Conservation (phyloP, 2,329 filamentous ascomycete genomes). For the Monosporascus sp. region DNA sequence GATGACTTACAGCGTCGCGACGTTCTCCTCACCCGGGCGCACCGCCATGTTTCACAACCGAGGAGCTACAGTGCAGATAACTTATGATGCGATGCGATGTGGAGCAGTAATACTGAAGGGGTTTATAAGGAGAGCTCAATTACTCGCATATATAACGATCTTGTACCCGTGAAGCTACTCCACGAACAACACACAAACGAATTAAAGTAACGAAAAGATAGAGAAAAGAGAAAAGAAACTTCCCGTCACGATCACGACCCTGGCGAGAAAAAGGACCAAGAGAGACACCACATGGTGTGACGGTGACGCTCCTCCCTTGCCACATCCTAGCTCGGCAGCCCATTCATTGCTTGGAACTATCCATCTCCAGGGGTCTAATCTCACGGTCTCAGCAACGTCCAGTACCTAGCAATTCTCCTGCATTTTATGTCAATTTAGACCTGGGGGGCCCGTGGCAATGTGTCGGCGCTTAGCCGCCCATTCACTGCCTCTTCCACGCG, state of each 20-base stretch:
- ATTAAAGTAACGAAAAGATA: not conserved
- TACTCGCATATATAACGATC: too few species aligned
- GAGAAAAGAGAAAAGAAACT: not conserved
- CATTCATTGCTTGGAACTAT: not conserved
- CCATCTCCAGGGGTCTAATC: not conserved
- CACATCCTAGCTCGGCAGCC: not conserved
- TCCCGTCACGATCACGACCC: not conserved
- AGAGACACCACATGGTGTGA: not conserved
- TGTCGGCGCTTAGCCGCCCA: slow-evolving; percentile 1
- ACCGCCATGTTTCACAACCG: slow-evolving; percentile 33
- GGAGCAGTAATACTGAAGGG: too few species aligned
- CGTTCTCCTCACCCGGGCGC: slow-evolving; percentile 42
- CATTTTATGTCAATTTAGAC: not conserved
- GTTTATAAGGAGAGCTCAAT: not conserved
- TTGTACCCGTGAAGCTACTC: too few species aligned
- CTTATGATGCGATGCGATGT: too few species aligned
- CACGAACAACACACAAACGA: not conserved
- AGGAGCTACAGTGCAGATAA: not conserved
- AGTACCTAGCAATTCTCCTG: too few species aligned
- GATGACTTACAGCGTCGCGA: slow-evolving; percentile 39
- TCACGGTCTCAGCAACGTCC: not conserved
- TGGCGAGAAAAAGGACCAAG: not conserved
- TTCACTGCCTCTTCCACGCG: not conserved
- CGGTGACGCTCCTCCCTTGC: not conserved
- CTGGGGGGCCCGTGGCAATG: not conserved